Evolutionary conservation across 805 yeast species (phyloP), one percentile per base, ranked within the genome.

Genomic region (Ogataea neopini): DNA sequence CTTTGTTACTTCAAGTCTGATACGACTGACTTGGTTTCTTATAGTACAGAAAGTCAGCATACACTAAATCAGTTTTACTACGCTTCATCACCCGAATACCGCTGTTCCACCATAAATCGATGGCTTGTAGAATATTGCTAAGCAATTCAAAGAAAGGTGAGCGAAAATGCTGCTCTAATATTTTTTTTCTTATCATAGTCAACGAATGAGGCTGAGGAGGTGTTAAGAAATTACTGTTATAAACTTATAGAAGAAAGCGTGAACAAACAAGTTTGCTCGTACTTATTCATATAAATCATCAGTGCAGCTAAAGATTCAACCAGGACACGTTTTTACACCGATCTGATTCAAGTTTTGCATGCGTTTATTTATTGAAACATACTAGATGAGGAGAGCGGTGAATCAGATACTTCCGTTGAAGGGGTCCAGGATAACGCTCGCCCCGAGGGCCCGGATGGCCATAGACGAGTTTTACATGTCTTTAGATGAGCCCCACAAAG

Each of bases 401-500:
- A 68, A 79, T 42, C 74, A 71, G 54, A 67, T 78, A 36, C 59
- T 72, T 9, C 75, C 75, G 13, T 40, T 57, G 44, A 52, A 56
- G 40, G 52, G 53, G 26, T 49, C 59, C 9, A 53, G 63, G 18
- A 53, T 57, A 11, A 50, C 61, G 6, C 43, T 59, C 8, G 47
- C 60, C 17, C 44, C 59, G 18, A 54, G 49, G 44, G 56, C 55
- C 7, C 60, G 54, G 36, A 33, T 52, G 7, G 48, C 60, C 2
- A 74, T 80, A 10, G 75, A 73, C 36, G 91, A 86, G 54, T 84
- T 88, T 65, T 86, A 81, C 64, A 81, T 89, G 40, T 73, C 73
- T 38, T 71, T 89, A 39, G 85, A 83, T 51, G 83, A 84, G 45
- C 91, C 96, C 1, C 96, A 88, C 63, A 78, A 79, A 54, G 69